Evolutionary conservation across 495 filamentous ascomycete species (phyloP).

Genomic region (Articulospora tetracladia): DNA sequence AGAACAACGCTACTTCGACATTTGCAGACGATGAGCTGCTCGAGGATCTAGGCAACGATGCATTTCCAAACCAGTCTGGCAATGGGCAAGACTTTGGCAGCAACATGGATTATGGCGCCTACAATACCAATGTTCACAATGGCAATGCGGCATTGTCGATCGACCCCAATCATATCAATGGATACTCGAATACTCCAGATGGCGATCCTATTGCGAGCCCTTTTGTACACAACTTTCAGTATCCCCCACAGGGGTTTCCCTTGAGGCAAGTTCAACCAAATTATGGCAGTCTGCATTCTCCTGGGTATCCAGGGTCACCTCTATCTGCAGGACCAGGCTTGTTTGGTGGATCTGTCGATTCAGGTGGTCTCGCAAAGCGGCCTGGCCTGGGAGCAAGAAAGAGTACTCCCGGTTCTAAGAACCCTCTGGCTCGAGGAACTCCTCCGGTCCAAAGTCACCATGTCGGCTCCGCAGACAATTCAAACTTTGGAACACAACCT

Average conservation of each 20-base stretch:
- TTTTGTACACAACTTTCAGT: conserved; percentile 64
- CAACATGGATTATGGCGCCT: conserved; percentile 42
- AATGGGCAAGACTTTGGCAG: conserved; percentile 44
- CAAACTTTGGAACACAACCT: conserved; percentile 63
- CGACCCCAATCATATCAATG: conserved; percentile 38
- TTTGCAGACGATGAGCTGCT: conserved; percentile 64
- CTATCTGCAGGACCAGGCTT: conserved; percentile 26
- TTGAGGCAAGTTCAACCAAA: conserved; percentile 59
- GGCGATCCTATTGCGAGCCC: conserved; percentile 85
- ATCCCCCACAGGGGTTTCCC: neutral
- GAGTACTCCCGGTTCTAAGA: conserved; percentile 58
- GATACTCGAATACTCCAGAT: conserved; percentile 83
- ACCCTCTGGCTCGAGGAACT: conserved; percentile 78
- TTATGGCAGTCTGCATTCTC: conserved; percentile 48
- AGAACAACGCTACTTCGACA: conserved; percentile 39
- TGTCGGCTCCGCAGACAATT: conserved; percentile 28
- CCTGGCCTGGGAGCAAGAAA: conserved; percentile 59
- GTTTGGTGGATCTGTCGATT: conserved; percentile 41
- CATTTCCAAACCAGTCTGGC: conserved; percentile 31
- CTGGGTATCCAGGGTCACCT: conserved; percentile 46
- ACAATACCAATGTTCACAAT: conserved; percentile 37
- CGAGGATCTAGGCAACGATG: conserved; percentile 42
- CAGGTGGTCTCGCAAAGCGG: conserved; percentile 45
- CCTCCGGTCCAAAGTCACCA: conserved; percentile 23
- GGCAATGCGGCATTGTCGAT: conserved; percentile 33